Evolutionary conservation across 2,329 filamentous ascomycete species (phyloP).

Genomic region (Apiospora malaysiana): DNA sequence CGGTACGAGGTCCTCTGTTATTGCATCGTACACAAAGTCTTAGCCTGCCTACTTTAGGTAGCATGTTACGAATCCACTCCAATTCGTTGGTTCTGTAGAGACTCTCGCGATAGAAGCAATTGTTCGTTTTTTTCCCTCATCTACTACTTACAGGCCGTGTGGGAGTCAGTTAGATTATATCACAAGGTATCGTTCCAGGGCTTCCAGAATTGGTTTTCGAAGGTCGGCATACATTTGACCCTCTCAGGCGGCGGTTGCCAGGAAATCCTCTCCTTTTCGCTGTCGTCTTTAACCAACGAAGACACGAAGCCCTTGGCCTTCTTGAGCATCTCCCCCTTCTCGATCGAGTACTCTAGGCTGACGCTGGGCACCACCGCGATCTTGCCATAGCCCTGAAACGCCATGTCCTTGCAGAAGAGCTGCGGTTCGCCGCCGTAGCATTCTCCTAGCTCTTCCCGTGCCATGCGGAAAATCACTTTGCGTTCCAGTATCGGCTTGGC

Average conservation of each 20-base stretch:
- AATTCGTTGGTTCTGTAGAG: not conserved
- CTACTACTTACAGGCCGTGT: not conserved
- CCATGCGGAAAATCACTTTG: constrained; percentile 51
- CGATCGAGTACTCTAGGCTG: constrained; percentile 60
- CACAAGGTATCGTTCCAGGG: constrained; percentile 45
- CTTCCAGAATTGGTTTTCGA: constrained; percentile 47
- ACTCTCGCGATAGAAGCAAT: not conserved
- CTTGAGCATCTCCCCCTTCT: constrained; percentile 53
- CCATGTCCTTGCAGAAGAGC: constrained; percentile 64
- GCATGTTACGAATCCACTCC: too few species aligned
- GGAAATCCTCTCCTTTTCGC: constrained; percentile 41
- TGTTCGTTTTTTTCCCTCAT: not conserved
- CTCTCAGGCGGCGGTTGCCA: constrained; percentile 53
- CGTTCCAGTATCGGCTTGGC: constrained; percentile 51
- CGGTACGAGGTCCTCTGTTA: not conserved
- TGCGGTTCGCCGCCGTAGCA: constrained; percentile 61
- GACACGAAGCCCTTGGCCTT: constrained; percentile 54
- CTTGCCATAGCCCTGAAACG: constrained; percentile 53
- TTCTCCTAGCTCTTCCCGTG: constrained; percentile 44
- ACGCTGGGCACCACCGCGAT: constrained; percentile 60
- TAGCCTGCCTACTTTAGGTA: too few species aligned
- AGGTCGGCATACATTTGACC: constrained; percentile 55
- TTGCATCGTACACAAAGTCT: not conserved
- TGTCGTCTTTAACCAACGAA: constrained; percentile 39
- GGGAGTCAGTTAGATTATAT: not conserved